A percentile compares a stretch with the other conserved stretches of the same genome.
phyloP scores from a whole-genome alignment of 2,329 filamentous ascomycete genomes.

The Botrytis medusae region DNA sequence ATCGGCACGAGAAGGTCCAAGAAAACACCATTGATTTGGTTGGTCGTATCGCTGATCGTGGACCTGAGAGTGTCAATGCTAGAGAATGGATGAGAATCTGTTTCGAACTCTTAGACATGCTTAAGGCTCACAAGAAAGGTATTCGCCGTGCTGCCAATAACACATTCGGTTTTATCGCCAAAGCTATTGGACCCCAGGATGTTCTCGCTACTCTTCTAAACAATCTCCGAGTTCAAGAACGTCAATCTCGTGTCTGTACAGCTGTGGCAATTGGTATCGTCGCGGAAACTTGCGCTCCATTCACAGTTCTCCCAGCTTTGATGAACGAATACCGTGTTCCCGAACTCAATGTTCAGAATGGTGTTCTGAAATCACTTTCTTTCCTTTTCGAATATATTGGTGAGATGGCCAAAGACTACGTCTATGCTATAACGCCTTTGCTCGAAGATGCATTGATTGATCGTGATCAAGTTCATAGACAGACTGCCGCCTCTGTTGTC shows the following conservation, averaged over 20 bases:
- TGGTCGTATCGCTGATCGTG: conserved; percentile 94
- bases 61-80: conserved; percentile 93
- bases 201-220: conserved; percentile 93
- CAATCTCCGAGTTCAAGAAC: conserved; percentile 94
- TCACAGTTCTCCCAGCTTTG: conserved; percentile 94
- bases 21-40: conserved; percentile 99
- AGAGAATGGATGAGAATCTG: conserved; percentile 99
- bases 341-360: conserved; percentile 97
- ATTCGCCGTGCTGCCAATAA: conserved; percentile 98
- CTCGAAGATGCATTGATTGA: conserved; percentile 97
- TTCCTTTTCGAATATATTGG: conserved; percentile 99
- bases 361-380: conserved; percentile 92
- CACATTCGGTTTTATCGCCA: conserved; percentile 99
- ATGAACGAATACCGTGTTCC: conserved; percentile 99
- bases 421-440: conserved; percentile 94
- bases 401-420: conserved; percentile 99
- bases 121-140: conserved; percentile 99
- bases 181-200: conserved; percentile 97
- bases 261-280: conserved; percentile 98
- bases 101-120: conserved; percentile 97
- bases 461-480: conserved; percentile 94
- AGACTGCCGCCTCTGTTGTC: conserved; percentile 93
- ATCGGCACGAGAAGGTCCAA: conserved; percentile 98
- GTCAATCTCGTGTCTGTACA: conserved; percentile 97
- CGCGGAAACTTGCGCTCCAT: conserved; percentile 95